Percentiles rank a stretch among this genome's conserved stretches.
phyloP scores from a whole-genome alignment of 495 filamentous ascomycete species.

The Trichoderma erinaceum region DNA sequence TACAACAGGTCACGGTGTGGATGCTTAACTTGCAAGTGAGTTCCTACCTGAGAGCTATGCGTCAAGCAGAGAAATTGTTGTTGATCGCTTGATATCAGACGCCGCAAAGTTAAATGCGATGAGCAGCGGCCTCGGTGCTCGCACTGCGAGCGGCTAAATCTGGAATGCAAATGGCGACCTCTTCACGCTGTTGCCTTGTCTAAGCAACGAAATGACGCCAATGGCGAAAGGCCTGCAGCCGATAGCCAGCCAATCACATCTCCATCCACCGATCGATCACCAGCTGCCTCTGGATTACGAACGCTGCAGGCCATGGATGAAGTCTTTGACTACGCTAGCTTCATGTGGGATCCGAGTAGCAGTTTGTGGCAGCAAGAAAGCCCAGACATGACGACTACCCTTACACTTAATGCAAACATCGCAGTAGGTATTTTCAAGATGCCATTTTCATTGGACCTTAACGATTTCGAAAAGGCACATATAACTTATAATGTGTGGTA shows the following conservation, averaged over 20 bases:
- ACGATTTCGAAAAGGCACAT: neutral
- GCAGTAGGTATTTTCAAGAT: neutral
- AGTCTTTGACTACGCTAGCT: conserved; percentile 34
- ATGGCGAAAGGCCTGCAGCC: neutral
- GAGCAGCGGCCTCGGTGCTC: conserved; percentile 35
- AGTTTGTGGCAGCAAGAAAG: conserved; percentile 18
- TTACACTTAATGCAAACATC: neutral
- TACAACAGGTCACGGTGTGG: conserved; percentile 6
- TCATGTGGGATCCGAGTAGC: conserved; percentile 30
- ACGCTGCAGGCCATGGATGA: conserved; percentile 26
- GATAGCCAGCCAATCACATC: neutral
- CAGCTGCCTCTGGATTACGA: neutral
- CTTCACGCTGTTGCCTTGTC: conserved; percentile 17
- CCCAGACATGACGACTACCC: conserved; percentile 2
- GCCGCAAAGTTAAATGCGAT: conserved; percentile 32
- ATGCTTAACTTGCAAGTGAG: conserved; percentile 11
- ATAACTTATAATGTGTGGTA: neutral
- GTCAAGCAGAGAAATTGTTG: neutral
- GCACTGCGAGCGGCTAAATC: conserved; percentile 32
- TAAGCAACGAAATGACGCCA: neutral
- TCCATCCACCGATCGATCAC: neutral
- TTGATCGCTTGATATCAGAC: conserved; percentile 14
- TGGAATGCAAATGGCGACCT: conserved; percentile 26
- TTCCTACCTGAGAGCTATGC: neutral
- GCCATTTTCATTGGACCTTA: neutral